Evolutionary conservation across 116 monocot genomes (phyloP), one percentile per base, ranked within the genome.

Genomic region (Zostera marina): DNA sequence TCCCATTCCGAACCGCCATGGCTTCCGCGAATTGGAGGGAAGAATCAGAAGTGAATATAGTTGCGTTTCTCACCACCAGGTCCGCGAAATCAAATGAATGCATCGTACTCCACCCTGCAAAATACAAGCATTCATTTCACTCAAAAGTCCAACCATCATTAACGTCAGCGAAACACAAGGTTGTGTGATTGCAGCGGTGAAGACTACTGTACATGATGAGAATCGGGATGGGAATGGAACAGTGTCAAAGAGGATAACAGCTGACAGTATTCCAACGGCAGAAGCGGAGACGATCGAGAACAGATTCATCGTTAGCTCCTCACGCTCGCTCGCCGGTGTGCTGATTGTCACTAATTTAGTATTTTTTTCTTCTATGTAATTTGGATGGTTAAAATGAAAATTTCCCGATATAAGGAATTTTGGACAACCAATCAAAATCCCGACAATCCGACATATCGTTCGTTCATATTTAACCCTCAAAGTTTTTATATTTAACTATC

Each of bases 1-100:
- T 74, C 39, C 89, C 85, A 20, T 63, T 51, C 38, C 70, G 68
- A 11, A 88, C 64, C 24, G 84, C 88, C 88, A 88, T 79, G 56
- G 93, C 78, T 6, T 88, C 77, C 12, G 93, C 81, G 55, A 88
- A 83, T n/a, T 79, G 88, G 11, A 76, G 53, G 8, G 74, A 64
- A n/a, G 84, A 25, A 66, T 88, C 88, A 48, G 79, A 70, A 9
- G 93, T 93, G 81, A 76, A 88, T 55, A 96, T 89, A 22, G 85
- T 89, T 7, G 80, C 96, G 56, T 96, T 89, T 72, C 72, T 53
- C 69, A 96, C 70, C 60, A 89, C 76, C 45, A 89, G 53, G 17
- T 89, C 96, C 2, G 88, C 84, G 41, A 69, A 47, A 41, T 44
- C 65, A n/a, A 4, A 43, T 13, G 56, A 47, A 17, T 32, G 26